Conservation (phyloP, 148 eudicot genomes). For the Rhododendron kiyosumense region DNA sequence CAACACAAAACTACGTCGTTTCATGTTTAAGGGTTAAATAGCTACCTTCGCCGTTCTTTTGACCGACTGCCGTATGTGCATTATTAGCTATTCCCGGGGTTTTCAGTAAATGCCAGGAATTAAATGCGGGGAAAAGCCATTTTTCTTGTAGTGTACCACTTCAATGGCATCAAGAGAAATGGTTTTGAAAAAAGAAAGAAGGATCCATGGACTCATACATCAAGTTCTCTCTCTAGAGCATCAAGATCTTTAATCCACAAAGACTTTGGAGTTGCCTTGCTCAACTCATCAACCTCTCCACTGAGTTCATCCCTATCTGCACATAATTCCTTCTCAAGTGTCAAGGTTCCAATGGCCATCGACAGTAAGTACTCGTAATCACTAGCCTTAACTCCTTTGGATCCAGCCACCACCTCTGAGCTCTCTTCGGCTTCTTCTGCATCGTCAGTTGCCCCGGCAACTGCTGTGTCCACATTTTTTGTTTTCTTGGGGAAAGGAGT, state of each 20-base stretch:
- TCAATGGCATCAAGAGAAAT: neutral
- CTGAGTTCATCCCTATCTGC: conserved; percentile 49
- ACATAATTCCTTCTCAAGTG: conserved; percentile 66
- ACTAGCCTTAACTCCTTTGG: conserved; percentile 28
- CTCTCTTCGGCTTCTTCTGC: conserved; percentile 40
- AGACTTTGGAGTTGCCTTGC: conserved; percentile 41
- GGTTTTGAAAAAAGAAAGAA: neutral
- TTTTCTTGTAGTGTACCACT: too few species aligned
- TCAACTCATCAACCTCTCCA: conserved; percentile 52
- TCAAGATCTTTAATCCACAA: conserved; percentile 83
- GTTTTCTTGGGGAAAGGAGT: conserved; percentile 61
- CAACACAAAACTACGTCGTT: too few species aligned
- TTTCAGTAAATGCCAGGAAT: too few species aligned
- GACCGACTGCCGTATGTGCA: too few species aligned
- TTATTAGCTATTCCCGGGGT: too few species aligned
- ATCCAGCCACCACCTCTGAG: conserved; percentile 13
- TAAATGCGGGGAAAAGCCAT: too few species aligned
- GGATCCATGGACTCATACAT: conserved; percentile 28
- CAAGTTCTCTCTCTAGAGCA: conserved; percentile 52
- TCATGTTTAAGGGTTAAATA: too few species aligned
- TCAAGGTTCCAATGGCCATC: conserved; percentile 68
- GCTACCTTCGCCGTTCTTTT: too few species aligned
- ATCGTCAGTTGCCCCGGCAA: conserved; percentile 50
- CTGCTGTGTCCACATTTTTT: conserved; percentile 36
- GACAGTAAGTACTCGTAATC: conserved; percentile 80